phyloP scores from a whole-genome alignment of 176 grass and related monocot genomes.

The Zea mays region Zm-B73-REFERENCE-NAM-5.0 NC_050104.1:123607001-123607500 shows the following conservation, averaged over 20 bases:
- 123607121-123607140: neutral
- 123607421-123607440: constrained; percentile 76
- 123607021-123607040: constrained; percentile 15
- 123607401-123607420: constrained; percentile 46
- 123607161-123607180: neutral
- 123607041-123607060: constrained; percentile 28
- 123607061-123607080: constrained; percentile 14
- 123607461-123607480: constrained; percentile 72
- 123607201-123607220: constrained; percentile 34
- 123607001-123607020: neutral
- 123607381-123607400: constrained; percentile 18
- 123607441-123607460: constrained; percentile 78
- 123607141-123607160: constrained; percentile 15
- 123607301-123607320: neutral
- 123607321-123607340: constrained; percentile 29
- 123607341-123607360: constrained; percentile 33
- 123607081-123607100: constrained; percentile 1
- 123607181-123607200: neutral
- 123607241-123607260: constrained; percentile 6
- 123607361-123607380: constrained; percentile 36
- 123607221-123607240: constrained; percentile 5
- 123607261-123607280: neutral
- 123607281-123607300: constrained; percentile 15
- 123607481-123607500: constrained; percentile 83
- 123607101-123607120: constrained; percentile 20